Conservation (phyloP, 352 stramenopile species). For the Pythium graminicola region DNA sequence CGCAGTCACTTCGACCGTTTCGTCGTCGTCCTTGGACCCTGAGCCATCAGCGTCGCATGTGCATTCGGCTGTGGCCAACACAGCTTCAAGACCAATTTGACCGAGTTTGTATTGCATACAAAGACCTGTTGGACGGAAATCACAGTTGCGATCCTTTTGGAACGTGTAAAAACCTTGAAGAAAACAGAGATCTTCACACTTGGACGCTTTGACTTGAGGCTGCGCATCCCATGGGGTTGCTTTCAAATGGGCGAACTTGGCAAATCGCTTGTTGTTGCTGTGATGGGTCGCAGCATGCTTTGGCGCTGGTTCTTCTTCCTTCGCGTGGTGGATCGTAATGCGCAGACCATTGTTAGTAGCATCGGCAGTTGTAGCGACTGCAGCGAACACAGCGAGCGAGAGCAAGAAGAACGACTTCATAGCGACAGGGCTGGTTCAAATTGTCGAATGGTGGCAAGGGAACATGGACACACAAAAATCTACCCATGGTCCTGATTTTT, state of each 20-base stretch:
- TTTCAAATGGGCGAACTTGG: conserved; percentile 36
- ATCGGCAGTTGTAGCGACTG: not conserved
- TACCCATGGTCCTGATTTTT: not conserved
- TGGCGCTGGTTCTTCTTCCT: not conserved
- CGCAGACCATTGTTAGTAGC: not conserved
- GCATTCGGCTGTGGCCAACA: conserved; percentile 56
- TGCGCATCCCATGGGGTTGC: conserved; percentile 61
- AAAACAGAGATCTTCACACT: conserved; percentile 56
- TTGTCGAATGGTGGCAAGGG: not conserved
- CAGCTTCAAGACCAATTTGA: conserved; percentile 36
- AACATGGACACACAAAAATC: not conserved
- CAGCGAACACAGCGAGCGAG: conserved; percentile 4
- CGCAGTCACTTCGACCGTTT: too few species aligned
- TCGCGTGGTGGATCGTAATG: conserved; percentile 8
- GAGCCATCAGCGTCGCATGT: conserved; percentile 23
- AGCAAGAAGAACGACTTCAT: conserved; percentile 9
- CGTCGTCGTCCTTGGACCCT: conserved; percentile 3
- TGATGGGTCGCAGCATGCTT: not conserved
- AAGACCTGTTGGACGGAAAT: conserved; percentile 39
- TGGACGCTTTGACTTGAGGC: conserved; percentile 33
- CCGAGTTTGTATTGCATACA: conserved; percentile 56
- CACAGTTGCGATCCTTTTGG: conserved; percentile 57
- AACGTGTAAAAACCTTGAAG: conserved; percentile 53
- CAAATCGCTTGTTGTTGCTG: conserved; percentile 20
- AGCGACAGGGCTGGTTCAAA: not conserved